A percentile compares a stretch with the other conserved stretches of the same genome.
These are phyloP conservation scores for Fusarium albidum DNA, from an alignment of 2,329 filamentous ascomycete species.

Conservation along the genomic window DNA sequence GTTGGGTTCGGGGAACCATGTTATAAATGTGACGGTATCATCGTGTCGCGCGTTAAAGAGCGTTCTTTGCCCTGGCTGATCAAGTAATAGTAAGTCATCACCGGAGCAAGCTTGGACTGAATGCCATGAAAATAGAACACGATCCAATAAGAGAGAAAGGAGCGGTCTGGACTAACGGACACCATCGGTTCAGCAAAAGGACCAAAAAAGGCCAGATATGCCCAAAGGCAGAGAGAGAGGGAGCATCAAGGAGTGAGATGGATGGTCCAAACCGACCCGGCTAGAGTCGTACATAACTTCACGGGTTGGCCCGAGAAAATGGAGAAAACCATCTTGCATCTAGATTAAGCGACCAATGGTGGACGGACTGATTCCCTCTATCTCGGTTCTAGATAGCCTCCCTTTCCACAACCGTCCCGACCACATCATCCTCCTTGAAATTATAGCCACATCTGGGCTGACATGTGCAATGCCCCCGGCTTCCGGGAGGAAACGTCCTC, in stretches of 20 bases:
- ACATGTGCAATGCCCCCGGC: no score
- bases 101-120: conserved; percentile 6
- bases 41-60: background rate
- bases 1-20: background rate
- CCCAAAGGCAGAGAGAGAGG: no score
- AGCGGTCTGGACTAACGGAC: background rate
- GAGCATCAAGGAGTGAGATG: background rate
- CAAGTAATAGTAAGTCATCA: background rate
- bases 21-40: conserved; percentile 22
- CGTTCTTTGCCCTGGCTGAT: background rate
- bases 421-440: conserved; percentile 22
- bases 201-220: background rate
- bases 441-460: no score
- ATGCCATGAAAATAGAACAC: conserved; percentile 1
- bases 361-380: conserved; percentile 26
- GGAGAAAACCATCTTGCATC: conserved; percentile 28
- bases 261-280: background rate
- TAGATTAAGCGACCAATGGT: conserved; percentile 34
- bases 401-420: conserved; percentile 11
- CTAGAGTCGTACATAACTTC: no score
- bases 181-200: conserved; percentile 1
- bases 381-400: conserved; percentile 24
- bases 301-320: background rate
- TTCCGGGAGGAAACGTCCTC: no score
- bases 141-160: background rate